Percentiles rank a stretch among this genome's conserved stretches.
phyloP scores from a whole-genome alignment of 306 rosid species.

The Vicia sativa region DNA sequence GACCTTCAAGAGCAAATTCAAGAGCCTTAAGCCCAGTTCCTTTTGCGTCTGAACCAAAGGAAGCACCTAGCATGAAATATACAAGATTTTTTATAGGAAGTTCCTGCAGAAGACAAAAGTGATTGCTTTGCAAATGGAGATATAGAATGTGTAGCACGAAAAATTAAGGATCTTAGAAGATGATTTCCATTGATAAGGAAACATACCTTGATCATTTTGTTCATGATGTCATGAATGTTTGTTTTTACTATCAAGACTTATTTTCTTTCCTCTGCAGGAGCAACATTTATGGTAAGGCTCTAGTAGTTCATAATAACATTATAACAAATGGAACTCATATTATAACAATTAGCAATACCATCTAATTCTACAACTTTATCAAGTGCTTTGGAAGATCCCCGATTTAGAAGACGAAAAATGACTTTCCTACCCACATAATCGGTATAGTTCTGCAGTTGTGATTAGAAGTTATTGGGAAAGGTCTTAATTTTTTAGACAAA shows the following conservation, averaged over 20 bases:
- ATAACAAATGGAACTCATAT: conserved; percentile 22
- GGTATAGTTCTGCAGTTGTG: conserved; percentile 69
- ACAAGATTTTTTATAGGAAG: conserved; percentile 85
- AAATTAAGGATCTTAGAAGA: conserved; percentile 24
- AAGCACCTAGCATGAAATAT: conserved; percentile 93
- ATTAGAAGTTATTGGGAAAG: conserved; percentile 23
- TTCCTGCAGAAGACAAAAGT: conserved; percentile 69
- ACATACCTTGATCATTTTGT: conserved; percentile 79
- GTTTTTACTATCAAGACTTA: conserved; percentile 91
- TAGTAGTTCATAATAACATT: conserved; percentile 26
- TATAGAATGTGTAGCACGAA: conserved; percentile 20
- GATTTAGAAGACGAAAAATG: conserved; percentile 93
- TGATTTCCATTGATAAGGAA: conserved; percentile 23
- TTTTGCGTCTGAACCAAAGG: conserved; percentile 98
- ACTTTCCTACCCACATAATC: conserved; percentile 81
- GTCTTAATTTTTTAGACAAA: conserved; percentile 27
- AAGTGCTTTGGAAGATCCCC: conserved; percentile 98
- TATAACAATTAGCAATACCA: conserved; percentile 53
- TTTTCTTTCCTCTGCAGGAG: conserved; percentile 78
- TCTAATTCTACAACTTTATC: conserved; percentile 93
- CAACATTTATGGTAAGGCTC: conserved; percentile 38
- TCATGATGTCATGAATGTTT: conserved; percentile 94
- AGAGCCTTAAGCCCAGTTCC: conserved; percentile 99
- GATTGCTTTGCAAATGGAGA: conserved; percentile 34
- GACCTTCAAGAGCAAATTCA: conserved; percentile 96